phyloP scores from a whole-genome alignment of 768 basidiomycete genomes.

The Pulveroboletus sp. region DNA sequence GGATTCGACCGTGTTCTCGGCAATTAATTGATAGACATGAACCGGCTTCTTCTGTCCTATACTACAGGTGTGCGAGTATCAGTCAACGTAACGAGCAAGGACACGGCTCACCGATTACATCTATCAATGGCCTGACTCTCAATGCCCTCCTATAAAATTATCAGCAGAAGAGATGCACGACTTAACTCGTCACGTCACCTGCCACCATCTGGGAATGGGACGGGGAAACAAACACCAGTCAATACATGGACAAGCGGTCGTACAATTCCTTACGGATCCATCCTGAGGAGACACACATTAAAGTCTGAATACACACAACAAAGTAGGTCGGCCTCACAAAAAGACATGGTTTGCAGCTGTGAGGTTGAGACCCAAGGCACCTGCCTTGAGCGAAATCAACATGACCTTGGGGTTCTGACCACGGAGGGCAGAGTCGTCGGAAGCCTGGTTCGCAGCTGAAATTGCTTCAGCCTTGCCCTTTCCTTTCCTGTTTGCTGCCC shows the following conservation, averaged over 20 bases:
- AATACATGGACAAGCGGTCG: constrained; percentile 6
- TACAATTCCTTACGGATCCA: constrained; percentile 67
- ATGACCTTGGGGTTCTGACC: constrained; percentile 67
- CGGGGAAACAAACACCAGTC: constrained; percentile 5
- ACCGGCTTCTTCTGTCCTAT: constrained; percentile 83
- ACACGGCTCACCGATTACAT: constrained; percentile 54
- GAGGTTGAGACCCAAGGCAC: constrained; percentile 81
- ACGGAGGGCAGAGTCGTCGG: constrained; percentile 19
- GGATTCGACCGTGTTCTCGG: constrained; percentile 84
- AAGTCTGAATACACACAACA: not conserved
- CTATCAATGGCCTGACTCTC: constrained; percentile 81
- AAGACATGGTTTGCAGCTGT: constrained; percentile 88
- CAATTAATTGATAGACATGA: constrained; percentile 85
- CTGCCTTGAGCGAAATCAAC: constrained; percentile 84
- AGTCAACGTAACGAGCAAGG: not conserved
- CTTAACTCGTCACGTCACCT: constrained; percentile 34
- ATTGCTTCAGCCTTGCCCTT: constrained; percentile 32
- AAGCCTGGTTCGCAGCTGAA: constrained; percentile 8
- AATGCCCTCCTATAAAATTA: constrained; percentile 57
- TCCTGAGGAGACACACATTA: constrained; percentile 38
- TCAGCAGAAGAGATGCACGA: constrained; percentile 9
- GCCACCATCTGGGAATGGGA: constrained; percentile 61
- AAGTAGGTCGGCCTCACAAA: constrained; percentile 44
- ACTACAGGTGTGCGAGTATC: constrained; percentile 22
- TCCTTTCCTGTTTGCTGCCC: constrained; percentile 36